Evolutionary conservation across 108 stramenopile species (phyloP), one percentile per base, ranked within the genome.

Genomic region (Asterionellopsis glacialis): DNA sequence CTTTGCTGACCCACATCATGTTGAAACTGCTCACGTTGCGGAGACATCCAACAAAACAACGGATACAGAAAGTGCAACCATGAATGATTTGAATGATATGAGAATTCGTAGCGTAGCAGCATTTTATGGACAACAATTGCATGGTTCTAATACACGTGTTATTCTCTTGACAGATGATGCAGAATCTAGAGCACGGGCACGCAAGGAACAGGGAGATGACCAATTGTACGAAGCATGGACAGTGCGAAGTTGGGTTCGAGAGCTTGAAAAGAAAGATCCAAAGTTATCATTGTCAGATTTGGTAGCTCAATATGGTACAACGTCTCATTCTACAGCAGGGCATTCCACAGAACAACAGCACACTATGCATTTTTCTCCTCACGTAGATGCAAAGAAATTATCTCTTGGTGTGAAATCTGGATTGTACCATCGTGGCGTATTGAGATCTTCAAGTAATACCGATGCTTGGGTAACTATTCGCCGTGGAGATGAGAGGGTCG

Each of bases 21-120:
- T 72, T 9, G 86, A 82, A 53, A 90, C 88, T 6, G 68, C 65
- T 12, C 61, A 69, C 45, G 59, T 69, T 12, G 50, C 33, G 19
- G 60, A 68, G 74, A 47, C 18, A 57, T 33, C 33, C 33, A 33
- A 33, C 33, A 33, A 7, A 33, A 33, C 33, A 33, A 33, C 33
- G 2, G 33, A 33, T 33, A 33, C 33, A 33, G 53, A 55, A 45
- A 11, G 33, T 54, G 40, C 16, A 60, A 70, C 67, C 2, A 70
- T 75, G 52, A 91, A 91, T 57, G 88, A 93, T 61, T 83, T 79
- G 55, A 93, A 93, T 53, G 91, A 93, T 68, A 79, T 73, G 10
- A 68, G 88, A 26, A 73, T 93, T 44, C 82, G 91, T 22, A 75
- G 72, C 48, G 86, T 90, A 1, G 91, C 91, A 9, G 48, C 54